Evolutionary conservation across 768 basidiomycete genomes (phyloP).

Genomic region (Boletus coccyginus): DNA sequence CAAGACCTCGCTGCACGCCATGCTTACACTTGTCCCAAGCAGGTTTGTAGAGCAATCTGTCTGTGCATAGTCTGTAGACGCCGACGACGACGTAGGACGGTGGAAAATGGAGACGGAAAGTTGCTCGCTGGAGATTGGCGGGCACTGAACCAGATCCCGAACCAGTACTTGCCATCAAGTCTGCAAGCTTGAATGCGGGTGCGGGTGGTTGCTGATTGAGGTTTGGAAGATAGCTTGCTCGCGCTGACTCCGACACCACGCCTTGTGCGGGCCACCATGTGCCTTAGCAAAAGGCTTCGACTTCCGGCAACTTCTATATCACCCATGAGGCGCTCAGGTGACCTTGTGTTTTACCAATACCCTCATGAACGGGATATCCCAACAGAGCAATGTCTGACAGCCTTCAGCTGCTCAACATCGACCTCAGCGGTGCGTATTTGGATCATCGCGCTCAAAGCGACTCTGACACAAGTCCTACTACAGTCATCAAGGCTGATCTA

Average conservation of each 20-base stretch:
- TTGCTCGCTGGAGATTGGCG: constrained; percentile 47
- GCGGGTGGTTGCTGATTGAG: neutral
- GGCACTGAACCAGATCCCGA: constrained; percentile 37
- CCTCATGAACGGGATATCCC: neutral
- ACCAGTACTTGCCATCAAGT: neutral
- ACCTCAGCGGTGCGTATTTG: constrained; percentile 15
- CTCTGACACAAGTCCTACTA: neutral
- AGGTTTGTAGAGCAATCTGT: constrained; percentile 63
- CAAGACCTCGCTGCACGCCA: constrained; percentile 64
- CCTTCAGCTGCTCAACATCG: constrained; percentile 26
- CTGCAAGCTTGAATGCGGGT: neutral
- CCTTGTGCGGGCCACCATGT: neutral
- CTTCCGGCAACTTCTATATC: neutral
- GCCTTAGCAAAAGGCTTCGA: neutral
- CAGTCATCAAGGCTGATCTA: constrained; percentile 27
- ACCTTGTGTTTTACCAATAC: neutral
- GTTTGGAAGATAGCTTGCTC: neutral
- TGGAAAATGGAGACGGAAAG: constrained; percentile 65
- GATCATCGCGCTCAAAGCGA: neutral
- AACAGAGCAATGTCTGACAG: neutral
- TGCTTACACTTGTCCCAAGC: constrained; percentile 86
- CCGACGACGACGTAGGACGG: constrained; percentile 86
- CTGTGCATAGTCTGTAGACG: constrained; percentile 76
- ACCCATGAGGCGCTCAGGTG: neutral
- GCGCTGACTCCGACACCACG: too few species aligned